Evolutionary conservation across 2,329 filamentous ascomycete genomes (phyloP), one percentile per base, ranked within the genome.

Genomic region (Fusarium verticillioides): DNA sequence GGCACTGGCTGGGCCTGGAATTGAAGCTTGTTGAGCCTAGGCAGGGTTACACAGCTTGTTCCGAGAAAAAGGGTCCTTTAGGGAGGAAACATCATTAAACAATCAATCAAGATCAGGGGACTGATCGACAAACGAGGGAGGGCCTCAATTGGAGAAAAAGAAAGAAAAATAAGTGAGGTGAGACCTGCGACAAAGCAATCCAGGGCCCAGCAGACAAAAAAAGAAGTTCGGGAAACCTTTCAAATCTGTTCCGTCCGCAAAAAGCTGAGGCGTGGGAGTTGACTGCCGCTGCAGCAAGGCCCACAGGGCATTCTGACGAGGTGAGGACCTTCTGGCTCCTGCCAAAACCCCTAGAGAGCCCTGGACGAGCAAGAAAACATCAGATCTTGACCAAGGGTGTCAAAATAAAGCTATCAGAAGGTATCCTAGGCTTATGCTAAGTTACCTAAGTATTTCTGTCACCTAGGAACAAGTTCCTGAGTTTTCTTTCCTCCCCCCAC

Each of bases 1-100:
- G 70, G 69, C 50, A 72, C 63, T 75, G 75, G 74, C 66, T 73
- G 66, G 69, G 66, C 49, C 71, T 75, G 73, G 56, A 66, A 72
- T 66, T 59, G 61, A 65, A 49, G 65, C 60, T 66, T 58, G 61
- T 59, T 61, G 44, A 49, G 39, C 50, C 63, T 74, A 72, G 63
- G 44, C 56, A 71, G 42, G 62, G 62, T 60, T 37, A 30, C 56
- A 42, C 66, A 52, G 65, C 57, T 63, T 46, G 42, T 37, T 39
- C 52, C 18, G 49, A 62, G 63, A 66, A 43, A 49, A 73, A 66
- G 69, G 60, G 68, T 66, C 44, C 47, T 64, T 59, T 65, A 52
- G 65, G 52, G 49, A 53, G 53, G 50, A 50, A 60, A 46, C 47
- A 60, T 37, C 63, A 62, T 46, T 44, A 37, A 39, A 39, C 32